A percentile compares a stretch with the other conserved stretches of the same genome.
These are phyloP conservation scores for Mastigamoeba balamuthi DNA, from an alignment of 78 protist genomes.

Conservation along the genomic window DNA sequence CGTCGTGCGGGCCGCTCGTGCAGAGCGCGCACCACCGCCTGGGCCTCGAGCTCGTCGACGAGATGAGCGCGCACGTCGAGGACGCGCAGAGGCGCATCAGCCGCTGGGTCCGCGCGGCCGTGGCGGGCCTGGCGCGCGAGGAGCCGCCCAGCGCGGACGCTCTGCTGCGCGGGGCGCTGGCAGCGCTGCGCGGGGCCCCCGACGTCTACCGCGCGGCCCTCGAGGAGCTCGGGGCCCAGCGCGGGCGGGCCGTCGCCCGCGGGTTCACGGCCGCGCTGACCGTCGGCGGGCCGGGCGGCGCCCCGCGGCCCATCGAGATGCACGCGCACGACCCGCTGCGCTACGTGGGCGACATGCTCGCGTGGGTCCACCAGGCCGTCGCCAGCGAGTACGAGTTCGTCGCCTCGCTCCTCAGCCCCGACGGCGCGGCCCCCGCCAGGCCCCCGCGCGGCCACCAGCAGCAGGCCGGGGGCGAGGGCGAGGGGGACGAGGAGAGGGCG, in stretches of 20 bases:
- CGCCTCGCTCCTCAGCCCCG: constrained; percentile 1
- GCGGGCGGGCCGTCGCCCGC: not conserved
- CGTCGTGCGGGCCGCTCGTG: too few relatives aligned
- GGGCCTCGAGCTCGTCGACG: constrained; percentile 16
- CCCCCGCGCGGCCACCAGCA: too few relatives aligned
- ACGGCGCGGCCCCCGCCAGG: too few relatives aligned
- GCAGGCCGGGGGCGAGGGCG: too few relatives aligned
- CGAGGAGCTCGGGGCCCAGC: not conserved
- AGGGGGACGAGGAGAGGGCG: too few relatives aligned
- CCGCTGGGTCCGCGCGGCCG: constrained; percentile 21
- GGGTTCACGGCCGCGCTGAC: constrained; percentile 44
- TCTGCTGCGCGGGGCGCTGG: too few relatives aligned
- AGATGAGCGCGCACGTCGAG: constrained; percentile 22
- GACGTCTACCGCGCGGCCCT: not conserved
- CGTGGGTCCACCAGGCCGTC: constrained; percentile 66
- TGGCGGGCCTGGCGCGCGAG: too few relatives aligned
- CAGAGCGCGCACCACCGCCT: too few relatives aligned
- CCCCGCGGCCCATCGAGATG: constrained; percentile 65
- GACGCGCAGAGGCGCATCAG: constrained; percentile 24
- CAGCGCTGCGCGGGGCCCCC: too few relatives aligned
- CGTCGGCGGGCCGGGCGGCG: constrained; percentile 62
- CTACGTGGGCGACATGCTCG: constrained; percentile 71
- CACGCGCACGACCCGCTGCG: constrained; percentile 68
- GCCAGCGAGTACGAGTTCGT: constrained; percentile 42
- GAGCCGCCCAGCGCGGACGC: too few relatives aligned